These are phyloP conservation scores for Nyssa sinensis DNA, from an alignment of 148 eudicot species.

Conservation along the genomic window DNA sequence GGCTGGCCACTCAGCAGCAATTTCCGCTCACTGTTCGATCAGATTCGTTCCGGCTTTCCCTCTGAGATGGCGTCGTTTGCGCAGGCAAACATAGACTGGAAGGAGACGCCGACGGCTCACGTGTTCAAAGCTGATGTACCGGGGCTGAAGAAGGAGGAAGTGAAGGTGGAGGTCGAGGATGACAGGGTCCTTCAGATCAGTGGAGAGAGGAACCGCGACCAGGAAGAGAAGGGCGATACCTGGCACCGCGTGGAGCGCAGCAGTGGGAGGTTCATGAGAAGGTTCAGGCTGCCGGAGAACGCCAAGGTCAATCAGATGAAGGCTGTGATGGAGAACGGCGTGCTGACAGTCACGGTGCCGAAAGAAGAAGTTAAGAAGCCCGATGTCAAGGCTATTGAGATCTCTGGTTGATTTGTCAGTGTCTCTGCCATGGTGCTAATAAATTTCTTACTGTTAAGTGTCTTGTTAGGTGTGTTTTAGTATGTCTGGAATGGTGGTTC, in stretches of 20 bases:
- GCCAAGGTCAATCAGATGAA: conserved; percentile 28
- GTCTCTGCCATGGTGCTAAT: background rate
- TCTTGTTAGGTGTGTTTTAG: no score
- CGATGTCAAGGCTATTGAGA: background rate
- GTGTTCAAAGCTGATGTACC: conserved; percentile 42
- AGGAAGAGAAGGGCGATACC: conserved; percentile 28
- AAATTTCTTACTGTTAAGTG: no score
- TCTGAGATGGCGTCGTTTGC: conserved; percentile 16
- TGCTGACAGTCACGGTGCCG: background rate
- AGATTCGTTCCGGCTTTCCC: background rate
- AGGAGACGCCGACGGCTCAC: conserved; percentile 41
- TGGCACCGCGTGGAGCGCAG: conserved; percentile 45
- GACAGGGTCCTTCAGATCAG: conserved; percentile 34
- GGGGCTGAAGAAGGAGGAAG: conserved; percentile 46
- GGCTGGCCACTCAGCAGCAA: background rate
- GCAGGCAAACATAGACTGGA: conserved; percentile 35
- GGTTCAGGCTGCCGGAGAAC: conserved; percentile 44
- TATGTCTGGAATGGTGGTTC: no score
- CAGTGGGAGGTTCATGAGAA: conserved; percentile 30
- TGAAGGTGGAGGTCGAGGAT: conserved; percentile 46
- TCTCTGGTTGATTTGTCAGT: background rate
- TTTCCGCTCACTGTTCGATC: background rate
- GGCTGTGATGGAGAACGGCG: conserved; percentile 7
- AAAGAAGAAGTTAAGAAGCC: background rate
- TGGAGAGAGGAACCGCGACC: conserved; percentile 34